Conservation (phyloP, 2,329 filamentous ascomycete species). For the Botryotinia narcissicola region DNA sequence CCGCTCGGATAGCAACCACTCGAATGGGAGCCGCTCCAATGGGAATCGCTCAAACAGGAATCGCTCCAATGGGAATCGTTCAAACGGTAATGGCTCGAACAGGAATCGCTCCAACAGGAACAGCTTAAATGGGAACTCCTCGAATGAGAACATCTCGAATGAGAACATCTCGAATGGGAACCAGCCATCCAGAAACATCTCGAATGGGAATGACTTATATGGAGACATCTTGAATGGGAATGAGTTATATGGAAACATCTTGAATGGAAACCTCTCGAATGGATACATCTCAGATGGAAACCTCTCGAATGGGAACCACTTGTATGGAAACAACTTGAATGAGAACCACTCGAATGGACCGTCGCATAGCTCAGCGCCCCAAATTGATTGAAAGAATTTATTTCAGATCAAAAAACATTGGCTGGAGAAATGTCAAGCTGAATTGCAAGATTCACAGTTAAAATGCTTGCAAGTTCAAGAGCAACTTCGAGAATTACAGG, state of each 20-base stretch:
- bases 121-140: too few relatives aligned
- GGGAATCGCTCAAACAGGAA: too few relatives aligned
- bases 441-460: not conserved
- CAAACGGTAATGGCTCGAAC: too few relatives aligned
- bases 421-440: not conserved
- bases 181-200: accelerated
- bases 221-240: not conserved
- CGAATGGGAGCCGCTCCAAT: too few relatives aligned
- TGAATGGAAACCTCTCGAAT: not conserved
- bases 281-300: too few relatives aligned
- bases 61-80: too few relatives aligned
- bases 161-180: too few relatives aligned
- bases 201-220: not conserved
- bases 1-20: too few relatives aligned
- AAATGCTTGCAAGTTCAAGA: not conserved
- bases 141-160: too few relatives aligned
- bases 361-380: not conserved
- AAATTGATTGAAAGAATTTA: not conserved
- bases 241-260: not conserved
- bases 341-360: not conserved
- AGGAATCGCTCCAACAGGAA: too few relatives aligned
- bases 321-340: accelerated
- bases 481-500: not conserved
- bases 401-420: too few relatives aligned
- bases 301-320: too few relatives aligned